phyloP scores from a whole-genome alignment of 2,329 filamentous ascomycete genomes.

The Penicillium sp. region DNA sequence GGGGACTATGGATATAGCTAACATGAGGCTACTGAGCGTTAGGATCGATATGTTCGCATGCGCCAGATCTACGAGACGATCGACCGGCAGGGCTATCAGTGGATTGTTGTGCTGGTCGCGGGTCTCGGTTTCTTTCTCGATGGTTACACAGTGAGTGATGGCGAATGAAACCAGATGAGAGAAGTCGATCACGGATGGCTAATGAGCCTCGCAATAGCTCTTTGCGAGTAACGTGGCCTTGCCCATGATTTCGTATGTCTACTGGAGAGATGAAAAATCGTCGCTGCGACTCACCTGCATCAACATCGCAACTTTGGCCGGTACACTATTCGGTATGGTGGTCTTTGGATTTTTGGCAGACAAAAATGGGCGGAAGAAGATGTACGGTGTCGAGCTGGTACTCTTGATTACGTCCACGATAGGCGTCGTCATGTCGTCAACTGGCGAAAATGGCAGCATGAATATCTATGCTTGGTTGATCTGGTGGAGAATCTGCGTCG shows the following conservation, averaged over 20 bases:
- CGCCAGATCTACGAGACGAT: conserved; percentile 51
- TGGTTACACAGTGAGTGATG: conserved; percentile 44
- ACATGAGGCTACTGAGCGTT: conserved; percentile 1
- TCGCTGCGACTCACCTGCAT: conserved; percentile 45
- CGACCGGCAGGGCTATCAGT: conserved; percentile 48
- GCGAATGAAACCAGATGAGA: neutral
- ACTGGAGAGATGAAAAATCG: conserved; percentile 48
- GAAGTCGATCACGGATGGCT: neutral
- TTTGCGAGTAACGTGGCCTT: conserved; percentile 57
- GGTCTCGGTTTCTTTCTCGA: conserved; percentile 57
- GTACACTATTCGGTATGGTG: conserved; percentile 53
- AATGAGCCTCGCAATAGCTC: conserved; percentile 34
- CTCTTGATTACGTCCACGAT: conserved; percentile 53
- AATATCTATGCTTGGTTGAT: conserved; percentile 51
- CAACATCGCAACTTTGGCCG: conserved; percentile 52
- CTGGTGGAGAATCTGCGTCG: conserved; percentile 54
- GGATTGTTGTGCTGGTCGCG: conserved; percentile 51
- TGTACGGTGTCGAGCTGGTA: conserved; percentile 56
- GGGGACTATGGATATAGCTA: neutral
- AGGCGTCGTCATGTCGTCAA: conserved; percentile 52
- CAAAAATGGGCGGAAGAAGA: conserved; percentile 53
- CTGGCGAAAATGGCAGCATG: conserved; percentile 49
- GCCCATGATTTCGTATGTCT: conserved; percentile 54
- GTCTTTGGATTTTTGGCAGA: conserved; percentile 54
- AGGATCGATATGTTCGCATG: conserved; percentile 50